A percentile compares a stretch with the other conserved stretches of the same genome.
Evolutionary conservation across 2,329 filamentous ascomycete genomes (phyloP).

Genomic region (Aspergillus aculeatinus): DNA sequence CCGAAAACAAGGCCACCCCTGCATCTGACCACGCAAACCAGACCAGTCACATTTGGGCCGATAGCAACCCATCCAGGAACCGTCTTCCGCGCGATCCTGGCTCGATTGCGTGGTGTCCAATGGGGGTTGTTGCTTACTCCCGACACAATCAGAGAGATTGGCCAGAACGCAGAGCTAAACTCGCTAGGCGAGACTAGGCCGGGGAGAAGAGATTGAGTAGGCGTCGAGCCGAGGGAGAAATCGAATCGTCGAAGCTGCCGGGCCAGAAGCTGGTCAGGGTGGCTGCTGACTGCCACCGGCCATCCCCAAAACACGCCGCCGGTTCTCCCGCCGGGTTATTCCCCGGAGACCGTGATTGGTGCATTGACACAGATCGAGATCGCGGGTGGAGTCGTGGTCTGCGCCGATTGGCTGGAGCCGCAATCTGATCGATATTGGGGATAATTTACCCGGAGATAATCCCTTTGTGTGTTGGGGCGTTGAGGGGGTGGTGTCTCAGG

Average conservation of each 20-base stretch:
- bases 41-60: neutral
- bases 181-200: neutral
- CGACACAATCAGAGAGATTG: neutral
- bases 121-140: neutral
- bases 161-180: neutral
- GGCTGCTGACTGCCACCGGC: no score
- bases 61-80: neutral
- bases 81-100: neutral
- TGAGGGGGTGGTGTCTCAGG: neutral
- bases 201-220: neutral
- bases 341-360: neutral
- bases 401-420: neutral
- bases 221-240: neutral
- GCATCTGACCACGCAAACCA: neutral
- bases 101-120: neutral
- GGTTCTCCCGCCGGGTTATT: neutral
- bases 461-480: neutral
- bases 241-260: neutral
- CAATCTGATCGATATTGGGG: neutral
- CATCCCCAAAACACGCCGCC: neutral
- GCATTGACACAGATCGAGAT: neutral
- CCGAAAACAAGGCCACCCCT: neutral
- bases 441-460: neutral
- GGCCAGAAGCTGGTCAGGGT: neutral
- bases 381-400: neutral